phyloP scores from a whole-genome alignment of 2,329 filamentous ascomycete species.

The Leptographium lundbergii region DNA sequence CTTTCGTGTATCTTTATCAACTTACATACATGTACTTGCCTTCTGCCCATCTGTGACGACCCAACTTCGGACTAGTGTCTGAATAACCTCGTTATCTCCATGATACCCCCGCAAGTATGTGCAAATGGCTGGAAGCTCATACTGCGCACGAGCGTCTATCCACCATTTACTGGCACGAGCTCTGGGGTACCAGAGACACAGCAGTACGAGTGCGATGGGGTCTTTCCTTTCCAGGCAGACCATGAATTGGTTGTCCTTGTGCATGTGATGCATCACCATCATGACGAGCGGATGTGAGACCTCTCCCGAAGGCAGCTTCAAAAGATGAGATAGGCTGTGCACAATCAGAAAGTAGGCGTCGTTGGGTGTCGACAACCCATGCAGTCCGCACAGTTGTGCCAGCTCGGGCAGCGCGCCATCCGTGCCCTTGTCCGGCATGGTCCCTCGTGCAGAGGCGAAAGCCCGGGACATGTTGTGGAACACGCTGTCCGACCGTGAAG shows the following conservation, averaged over 20 bases:
- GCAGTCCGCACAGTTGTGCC: constrained; percentile 15
- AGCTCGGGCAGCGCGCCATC: constrained; percentile 3
- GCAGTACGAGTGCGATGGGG: constrained; percentile 5
- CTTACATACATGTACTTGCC: no score
- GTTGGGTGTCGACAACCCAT: not conserved
- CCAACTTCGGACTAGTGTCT: not conserved
- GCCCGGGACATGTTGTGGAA: constrained; percentile 19
- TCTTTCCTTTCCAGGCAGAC: constrained; percentile 3
- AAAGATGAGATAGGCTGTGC: constrained; percentile 5
- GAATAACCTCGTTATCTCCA: not conserved
- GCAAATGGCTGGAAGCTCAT: constrained; percentile 8
- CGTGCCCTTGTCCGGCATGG: not conserved
- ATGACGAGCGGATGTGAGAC: not conserved
- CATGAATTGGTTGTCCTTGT: constrained; percentile 1
- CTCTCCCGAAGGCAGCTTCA: not conserved
- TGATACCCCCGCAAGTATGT: constrained; percentile 6
- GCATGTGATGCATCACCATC: not conserved
- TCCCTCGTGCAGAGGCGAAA: not conserved
- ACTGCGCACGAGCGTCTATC: constrained; percentile 6
- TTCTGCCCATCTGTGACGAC: not conserved
- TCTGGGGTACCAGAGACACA: constrained; percentile 7
- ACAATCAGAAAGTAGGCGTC: constrained; percentile 5
- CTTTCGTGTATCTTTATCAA: no score
- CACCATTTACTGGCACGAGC: constrained; percentile 7
- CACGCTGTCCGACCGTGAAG: constrained; percentile 22